These are phyloP conservation scores for Cyclotella distinguenda DNA, from an alignment of 108 stramenopile species.

Conservation along the genomic window DNA sequence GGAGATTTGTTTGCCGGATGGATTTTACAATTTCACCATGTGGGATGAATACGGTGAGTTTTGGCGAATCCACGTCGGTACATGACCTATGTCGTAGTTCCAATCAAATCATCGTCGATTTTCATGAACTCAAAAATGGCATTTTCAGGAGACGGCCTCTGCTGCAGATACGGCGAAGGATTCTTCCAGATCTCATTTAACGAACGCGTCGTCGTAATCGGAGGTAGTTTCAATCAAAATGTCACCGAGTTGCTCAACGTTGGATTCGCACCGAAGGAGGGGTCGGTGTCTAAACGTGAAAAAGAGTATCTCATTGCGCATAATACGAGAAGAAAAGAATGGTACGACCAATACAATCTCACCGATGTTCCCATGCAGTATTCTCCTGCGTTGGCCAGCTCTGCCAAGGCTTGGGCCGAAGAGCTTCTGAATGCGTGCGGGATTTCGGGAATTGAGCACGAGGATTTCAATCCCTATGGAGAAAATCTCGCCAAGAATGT, in stretches of 20 bases:
- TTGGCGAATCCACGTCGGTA: neutral
- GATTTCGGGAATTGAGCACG: constrained; percentile 22
- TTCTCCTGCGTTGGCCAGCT: constrained; percentile 24
- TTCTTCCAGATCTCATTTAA: constrained; percentile 18
- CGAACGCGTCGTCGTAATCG: constrained; percentile 8
- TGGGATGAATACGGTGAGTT: constrained; percentile 24
- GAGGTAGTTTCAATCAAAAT: constrained; percentile 22
- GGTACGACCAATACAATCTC: constrained; percentile 26
- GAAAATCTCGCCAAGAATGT: constrained; percentile 39
- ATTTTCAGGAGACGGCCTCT: constrained; percentile 27
- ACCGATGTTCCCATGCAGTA: constrained; percentile 25
- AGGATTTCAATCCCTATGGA: constrained; percentile 13
- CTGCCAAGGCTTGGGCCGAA: constrained; percentile 14
- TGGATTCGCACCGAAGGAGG: neutral
- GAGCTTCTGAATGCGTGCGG: constrained; percentile 21
- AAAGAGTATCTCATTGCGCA: constrained; percentile 21
- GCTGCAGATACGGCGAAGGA: constrained; percentile 34
- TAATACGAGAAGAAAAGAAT: constrained; percentile 17
- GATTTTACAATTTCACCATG: constrained; percentile 33
- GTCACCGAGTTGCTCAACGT: constrained; percentile 5
- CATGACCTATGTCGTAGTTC: neutral
- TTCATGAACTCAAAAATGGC: neutral
- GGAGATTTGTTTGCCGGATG: constrained; percentile 40
- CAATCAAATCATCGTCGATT: neutral
- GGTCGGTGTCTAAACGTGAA: constrained; percentile 1